A percentile compares a stretch with the other conserved stretches of the same genome.
Evolutionary conservation across 2,329 filamentous ascomycete species (phyloP).

Genomic region (Alternaria brassicicola): DNA sequence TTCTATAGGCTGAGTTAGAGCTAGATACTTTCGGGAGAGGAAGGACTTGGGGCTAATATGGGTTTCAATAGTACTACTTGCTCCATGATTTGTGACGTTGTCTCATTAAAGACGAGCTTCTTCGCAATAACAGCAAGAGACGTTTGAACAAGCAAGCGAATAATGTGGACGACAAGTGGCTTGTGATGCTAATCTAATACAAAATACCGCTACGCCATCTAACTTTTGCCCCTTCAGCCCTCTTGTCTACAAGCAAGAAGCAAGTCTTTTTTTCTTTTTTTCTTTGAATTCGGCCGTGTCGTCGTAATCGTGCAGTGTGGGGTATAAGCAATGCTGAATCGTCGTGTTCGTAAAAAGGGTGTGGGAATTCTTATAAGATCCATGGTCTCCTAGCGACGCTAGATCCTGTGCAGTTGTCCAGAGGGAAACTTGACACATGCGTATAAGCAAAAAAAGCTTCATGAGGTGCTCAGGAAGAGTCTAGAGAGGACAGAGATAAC

Average conservation of each 20-base stretch:
- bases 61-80: too few relatives aligned
- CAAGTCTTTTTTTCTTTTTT: background rate
- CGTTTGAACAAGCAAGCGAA: background rate
- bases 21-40: background rate
- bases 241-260: conserved; percentile 1
- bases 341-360: background rate
- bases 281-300: background rate
- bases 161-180: too few relatives aligned
- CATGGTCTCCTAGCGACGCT: background rate
- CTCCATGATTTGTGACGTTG: too few relatives aligned
- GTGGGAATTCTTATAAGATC: background rate
- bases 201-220: background rate
- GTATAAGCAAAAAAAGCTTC: background rate
- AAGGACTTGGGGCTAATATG: too few relatives aligned
- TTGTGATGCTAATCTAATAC: background rate
- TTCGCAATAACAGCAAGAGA: background rate
- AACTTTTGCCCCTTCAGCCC: background rate
- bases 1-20: background rate
- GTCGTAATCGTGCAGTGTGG: conserved; percentile 1
- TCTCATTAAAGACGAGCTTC: background rate
- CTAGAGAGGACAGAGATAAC: conserved; percentile 17
- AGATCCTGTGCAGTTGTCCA: background rate
- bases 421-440: background rate
- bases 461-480: background rate
- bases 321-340: conserved; percentile 11